Base-by-base conservation (phyloP, 352 stramenopile species). In the Globisporangium orthogonon region DNA sequence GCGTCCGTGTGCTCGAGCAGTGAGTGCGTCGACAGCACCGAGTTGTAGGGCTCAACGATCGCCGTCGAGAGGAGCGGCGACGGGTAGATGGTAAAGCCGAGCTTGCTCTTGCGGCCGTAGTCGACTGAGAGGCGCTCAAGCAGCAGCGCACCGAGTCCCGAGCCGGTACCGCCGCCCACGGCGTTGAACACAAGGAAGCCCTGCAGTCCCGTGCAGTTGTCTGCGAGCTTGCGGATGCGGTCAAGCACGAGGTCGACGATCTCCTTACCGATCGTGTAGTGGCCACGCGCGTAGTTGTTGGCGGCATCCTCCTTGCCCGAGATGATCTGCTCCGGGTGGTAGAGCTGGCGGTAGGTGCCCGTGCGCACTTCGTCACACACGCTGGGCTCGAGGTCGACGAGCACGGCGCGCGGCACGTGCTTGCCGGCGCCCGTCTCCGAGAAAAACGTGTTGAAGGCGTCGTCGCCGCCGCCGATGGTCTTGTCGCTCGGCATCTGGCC, bases 301-400 rank as follows among this genome's bases (percentile, higher is more conserved):
- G 84, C 86, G 0, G 94, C 94, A 69, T 98, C 95, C 70, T 98
- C 95, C 80, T 99, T 98, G 70, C 96, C 97, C 48, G 86, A 97
- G 70, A 99, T 98, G 71, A 99, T 97, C 74, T 99, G 95, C 66
- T 99, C 96, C 5, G 97, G 96, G 71, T 99, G 96, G 78, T 98
- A 99, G 43, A 99, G 72, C 66, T 98, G 88, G 60, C 91, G 76
- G 83, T 98, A 99, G 7, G 91, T 95, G 62, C 96, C 96, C 37
- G 83, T 91, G 62, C 96, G 91, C 39, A 99, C 91, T 81, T 99
- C 94, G 66, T 99, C 96, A 68, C 94, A 98, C n/a, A 99, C 96
- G 14, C 77, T 98, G 7, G 96, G 96, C 75, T 99, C 97, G 30
- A 99, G 78, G 81, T 99, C 97, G 17, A 99, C 94, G 62, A 98